Conservation (phyloP, 2,329 filamentous ascomycete genomes). For the Neonectria hederae region DNA sequence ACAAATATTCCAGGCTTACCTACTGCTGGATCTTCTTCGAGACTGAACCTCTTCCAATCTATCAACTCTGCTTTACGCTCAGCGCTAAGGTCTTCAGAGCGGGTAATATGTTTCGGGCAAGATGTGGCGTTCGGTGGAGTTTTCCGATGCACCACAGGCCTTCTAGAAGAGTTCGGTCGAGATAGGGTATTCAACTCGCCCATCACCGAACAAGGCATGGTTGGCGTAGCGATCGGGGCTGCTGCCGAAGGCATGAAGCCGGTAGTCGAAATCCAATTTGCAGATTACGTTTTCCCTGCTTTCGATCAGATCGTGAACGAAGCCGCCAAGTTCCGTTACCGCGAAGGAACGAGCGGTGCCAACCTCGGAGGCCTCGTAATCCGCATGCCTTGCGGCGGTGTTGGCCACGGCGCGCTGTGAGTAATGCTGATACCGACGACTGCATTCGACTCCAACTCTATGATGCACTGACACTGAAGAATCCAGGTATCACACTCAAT, state of each 20-base stretch:
- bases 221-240: constrained; percentile 89
- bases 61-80: constrained; percentile 88
- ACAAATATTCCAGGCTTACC: too few species aligned
- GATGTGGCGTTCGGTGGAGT: constrained; percentile 96
- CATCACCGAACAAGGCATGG: constrained; percentile 88
- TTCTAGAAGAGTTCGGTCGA: constrained; percentile 83
- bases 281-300: constrained; percentile 90
- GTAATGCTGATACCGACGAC: too few species aligned
- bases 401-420: constrained; percentile 81
- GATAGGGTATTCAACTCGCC: constrained; percentile 96
- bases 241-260: constrained; percentile 91
- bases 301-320: constrained; percentile 95
- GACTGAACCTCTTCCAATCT: constrained; percentile 88
- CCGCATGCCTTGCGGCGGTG: constrained; percentile 86
- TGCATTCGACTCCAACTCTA: too few species aligned
- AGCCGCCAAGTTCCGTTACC: constrained; percentile 84
- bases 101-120: constrained; percentile 92
- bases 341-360: constrained; percentile 66
- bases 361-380: constrained; percentile 81
- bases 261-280: constrained; percentile 93
- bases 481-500: constrained; percentile 76
- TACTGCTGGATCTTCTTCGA: too few species aligned
- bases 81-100: constrained; percentile 82
- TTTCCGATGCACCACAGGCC: constrained; percentile 89
- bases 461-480: too few species aligned